Evolutionary conservation across 345 rosid species (phyloP).

Genomic region (Isatis tinctoria): DNA sequence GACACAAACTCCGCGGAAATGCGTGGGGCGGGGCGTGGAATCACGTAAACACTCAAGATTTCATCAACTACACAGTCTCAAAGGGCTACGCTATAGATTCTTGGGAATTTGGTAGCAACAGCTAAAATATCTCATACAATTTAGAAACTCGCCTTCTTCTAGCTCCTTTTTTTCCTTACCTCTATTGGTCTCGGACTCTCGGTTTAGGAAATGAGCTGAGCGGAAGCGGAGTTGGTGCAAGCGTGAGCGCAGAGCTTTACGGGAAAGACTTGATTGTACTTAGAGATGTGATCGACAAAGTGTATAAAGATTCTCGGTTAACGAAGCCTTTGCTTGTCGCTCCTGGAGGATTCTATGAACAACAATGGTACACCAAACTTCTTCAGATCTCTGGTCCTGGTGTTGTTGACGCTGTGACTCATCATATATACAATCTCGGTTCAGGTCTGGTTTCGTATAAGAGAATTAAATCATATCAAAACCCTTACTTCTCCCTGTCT

Average conservation of each 20-base stretch:
- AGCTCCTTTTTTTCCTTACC: neutral
- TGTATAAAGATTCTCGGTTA: slow-evolving; percentile 46
- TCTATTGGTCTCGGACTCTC: slow-evolving; percentile 5
- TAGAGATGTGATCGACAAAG: slow-evolving; percentile 46
- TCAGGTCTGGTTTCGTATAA: slow-evolving; percentile 42
- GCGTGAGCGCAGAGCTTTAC: slow-evolving; percentile 66
- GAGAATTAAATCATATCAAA: neutral
- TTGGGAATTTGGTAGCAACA: slow-evolving; percentile 88
- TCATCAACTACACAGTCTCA: slow-evolving; percentile 74
- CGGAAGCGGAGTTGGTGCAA: slow-evolving; percentile 82
- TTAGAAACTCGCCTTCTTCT: neutral
- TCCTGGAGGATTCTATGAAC: slow-evolving; percentile 91
- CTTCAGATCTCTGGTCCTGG: slow-evolving; percentile 72
- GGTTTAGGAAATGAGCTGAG: slow-evolving; percentile 80
- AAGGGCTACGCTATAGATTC: slow-evolving; percentile 77
- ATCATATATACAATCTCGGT: slow-evolving; percentile 96
- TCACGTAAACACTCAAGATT: slow-evolving; percentile 62
- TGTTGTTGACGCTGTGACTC: slow-evolving; percentile 58
- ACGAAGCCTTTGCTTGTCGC: slow-evolving; percentile 63
- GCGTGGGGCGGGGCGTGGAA: slow-evolving; percentile 93
- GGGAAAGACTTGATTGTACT: slow-evolving; percentile 73
- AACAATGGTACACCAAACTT: slow-evolving; percentile 65
- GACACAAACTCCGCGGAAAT: slow-evolving; percentile 50
- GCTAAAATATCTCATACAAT: neutral
- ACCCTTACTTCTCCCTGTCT: neutral